Evolutionary conservation across 2,329 filamentous ascomycete genomes (phyloP).

Genomic region (Pyricularia sp.): DNA sequence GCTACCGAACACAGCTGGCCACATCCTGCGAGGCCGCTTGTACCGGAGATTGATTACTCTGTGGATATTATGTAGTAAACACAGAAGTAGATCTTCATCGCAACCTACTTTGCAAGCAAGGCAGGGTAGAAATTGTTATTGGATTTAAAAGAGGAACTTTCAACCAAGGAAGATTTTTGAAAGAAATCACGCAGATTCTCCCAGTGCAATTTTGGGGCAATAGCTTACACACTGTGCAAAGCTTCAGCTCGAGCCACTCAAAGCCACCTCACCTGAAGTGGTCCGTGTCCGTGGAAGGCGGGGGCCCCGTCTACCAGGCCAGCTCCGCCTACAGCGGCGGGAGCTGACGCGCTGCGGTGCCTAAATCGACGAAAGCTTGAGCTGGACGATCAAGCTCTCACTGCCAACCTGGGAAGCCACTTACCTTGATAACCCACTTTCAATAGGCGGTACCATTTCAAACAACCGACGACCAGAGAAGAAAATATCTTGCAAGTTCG

Average conservation of each 20-base stretch:
- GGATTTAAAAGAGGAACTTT: not conserved
- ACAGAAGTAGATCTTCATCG: not conserved
- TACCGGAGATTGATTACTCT: not conserved
- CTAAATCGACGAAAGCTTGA: not conserved
- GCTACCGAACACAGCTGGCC: not conserved
- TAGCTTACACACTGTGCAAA: not conserved
- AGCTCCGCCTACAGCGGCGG: no score
- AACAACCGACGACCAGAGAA: not conserved
- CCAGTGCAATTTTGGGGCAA: not conserved
- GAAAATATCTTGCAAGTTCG: not conserved
- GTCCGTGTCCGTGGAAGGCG: not conserved
- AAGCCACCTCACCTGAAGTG: not conserved
- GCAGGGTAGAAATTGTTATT: no score
- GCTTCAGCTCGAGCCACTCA: not conserved
- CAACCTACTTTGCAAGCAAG: not conserved
- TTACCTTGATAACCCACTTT: not conserved
- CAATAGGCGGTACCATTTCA: not conserved
- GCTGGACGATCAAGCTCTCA: not conserved
- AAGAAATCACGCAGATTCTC: not conserved
- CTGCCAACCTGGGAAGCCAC: not conserved
- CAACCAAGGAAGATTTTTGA: not conserved
- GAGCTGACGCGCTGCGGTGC: not conserved
- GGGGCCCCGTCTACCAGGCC: no score
- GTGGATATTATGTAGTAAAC: not conserved
- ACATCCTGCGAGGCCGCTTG: not conserved